phyloP scores from a whole-genome alignment of 1,284 basidiomycete genomes.

The Ceratobasidium sp. region DNA sequence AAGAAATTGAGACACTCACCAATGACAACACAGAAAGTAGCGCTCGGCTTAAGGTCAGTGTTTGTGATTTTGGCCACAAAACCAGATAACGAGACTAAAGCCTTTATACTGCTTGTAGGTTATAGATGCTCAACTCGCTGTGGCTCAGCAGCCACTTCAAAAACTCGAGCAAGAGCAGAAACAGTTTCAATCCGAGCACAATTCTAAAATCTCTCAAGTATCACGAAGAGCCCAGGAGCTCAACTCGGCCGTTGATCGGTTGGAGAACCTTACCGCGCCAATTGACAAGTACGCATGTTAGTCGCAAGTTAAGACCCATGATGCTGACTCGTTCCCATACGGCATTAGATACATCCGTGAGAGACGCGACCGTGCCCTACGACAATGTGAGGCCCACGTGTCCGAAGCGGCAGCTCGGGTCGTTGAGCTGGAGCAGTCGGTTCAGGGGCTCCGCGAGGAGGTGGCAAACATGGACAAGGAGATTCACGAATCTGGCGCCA shows the following conservation, averaged over 20 bases:
- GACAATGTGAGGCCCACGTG: constrained; percentile 70
- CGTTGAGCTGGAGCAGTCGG: constrained; percentile 62
- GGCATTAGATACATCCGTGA: constrained; percentile 75
- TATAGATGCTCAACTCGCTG: constrained; percentile 69
- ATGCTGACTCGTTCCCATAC: constrained; percentile 1
- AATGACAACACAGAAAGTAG: constrained; percentile 52
- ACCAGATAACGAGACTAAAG: not conserved
- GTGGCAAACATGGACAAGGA: constrained; percentile 72
- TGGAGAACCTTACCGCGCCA: constrained; percentile 67
- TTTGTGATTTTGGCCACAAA: not conserved
- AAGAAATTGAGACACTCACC: constrained; percentile 41
- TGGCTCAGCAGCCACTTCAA: constrained; percentile 74
- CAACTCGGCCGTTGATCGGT: constrained; percentile 70
- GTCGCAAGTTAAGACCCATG: not conserved
- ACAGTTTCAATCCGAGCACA: constrained; percentile 64
- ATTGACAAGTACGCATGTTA: constrained; percentile 66
- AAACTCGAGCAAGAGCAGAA: constrained; percentile 70
- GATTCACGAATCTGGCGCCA: constrained; percentile 76
- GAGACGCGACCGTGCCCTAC: constrained; percentile 69
- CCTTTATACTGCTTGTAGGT: constrained; percentile 59
- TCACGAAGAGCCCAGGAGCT: constrained; percentile 70
- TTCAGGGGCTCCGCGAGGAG: constrained; percentile 65
- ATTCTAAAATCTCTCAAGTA: constrained; percentile 62
- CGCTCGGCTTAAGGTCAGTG: constrained; percentile 60
- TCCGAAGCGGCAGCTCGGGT: constrained; percentile 70